Base-by-base conservation (phyloP, 345 rosid genomes). In the Syzygium oleosum region DNA sequence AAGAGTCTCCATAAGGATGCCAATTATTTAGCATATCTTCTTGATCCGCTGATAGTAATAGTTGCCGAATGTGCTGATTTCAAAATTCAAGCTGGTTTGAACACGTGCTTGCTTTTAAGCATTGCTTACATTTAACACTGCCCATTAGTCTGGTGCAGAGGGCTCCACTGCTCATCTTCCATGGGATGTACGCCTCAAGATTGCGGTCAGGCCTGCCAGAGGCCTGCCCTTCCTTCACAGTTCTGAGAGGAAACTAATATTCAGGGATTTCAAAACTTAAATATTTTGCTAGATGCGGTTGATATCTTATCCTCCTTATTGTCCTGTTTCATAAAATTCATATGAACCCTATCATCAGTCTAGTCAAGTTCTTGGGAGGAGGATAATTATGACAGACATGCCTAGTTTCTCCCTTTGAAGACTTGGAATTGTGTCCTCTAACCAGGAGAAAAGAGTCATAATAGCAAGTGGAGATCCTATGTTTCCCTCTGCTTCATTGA, bases 251-350 rank as follows among this genome's bases (percentile, higher is more conserved):
- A 46, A 79, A 79, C 54, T 87, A 51, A 87, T 78, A 23, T 27
- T 53, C 88, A 79, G 88, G 27, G 88, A 68, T 52, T 53, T 87
- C 3, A 87, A 9, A 63, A 10, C 85, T 31, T 65, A 51, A 55
- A 87, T 7, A 87, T 79, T 68, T 55, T 87, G 73, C 78, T 79
- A 43, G 88, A 86, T 73, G 84, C 15, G 84, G 88, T 86, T 41
- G 51, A 25, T 25, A 46, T 16, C 41, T 19, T 41, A 31, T 58
- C 51, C 21, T 43, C 52, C 52, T 51, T 51, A 55, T 4, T 55
- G 25, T 8, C 59, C 1, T 55, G 56, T 3, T 12, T 15, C 43
- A 27, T 52, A 15, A 12, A n/a, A 29, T 51, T 84, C 11, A 14
- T 17, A 17, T 2, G 56, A 53, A 53, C 56, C 6, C 56, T 53